A percentile compares a stretch with the other conserved stretches of the same genome.
Conservation (phyloP, 2,329 filamentous ascomycete genomes). For the Monascus ruber region DNA sequence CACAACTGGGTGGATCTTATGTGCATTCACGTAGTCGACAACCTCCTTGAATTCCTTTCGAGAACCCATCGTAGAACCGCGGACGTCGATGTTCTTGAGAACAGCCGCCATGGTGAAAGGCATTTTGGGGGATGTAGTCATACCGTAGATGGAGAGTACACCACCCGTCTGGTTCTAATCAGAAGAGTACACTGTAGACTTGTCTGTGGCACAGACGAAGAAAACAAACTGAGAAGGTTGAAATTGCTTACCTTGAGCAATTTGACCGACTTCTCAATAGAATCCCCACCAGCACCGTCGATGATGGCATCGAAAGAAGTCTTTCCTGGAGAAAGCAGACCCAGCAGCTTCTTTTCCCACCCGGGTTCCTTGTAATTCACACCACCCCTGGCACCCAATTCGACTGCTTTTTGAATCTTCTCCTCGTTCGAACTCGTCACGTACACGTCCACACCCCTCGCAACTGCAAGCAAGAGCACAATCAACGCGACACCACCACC, state of each 20-base stretch:
- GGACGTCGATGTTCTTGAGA: constrained; percentile 76
- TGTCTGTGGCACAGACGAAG: no score
- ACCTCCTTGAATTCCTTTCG: constrained; percentile 83
- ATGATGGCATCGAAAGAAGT: constrained; percentile 70
- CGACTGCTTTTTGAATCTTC: constrained; percentile 61
- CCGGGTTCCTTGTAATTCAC: constrained; percentile 65
- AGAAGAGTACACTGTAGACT: constrained; percentile 1
- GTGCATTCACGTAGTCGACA: constrained; percentile 65
- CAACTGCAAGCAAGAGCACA: constrained; percentile 67
- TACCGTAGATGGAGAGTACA: constrained; percentile 77
- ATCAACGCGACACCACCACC: constrained; percentile 84
- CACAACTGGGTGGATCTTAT: constrained; percentile 65
- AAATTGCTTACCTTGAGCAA: constrained; percentile 51
- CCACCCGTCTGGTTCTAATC: constrained; percentile 50
- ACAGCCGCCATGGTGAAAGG: constrained; percentile 75
- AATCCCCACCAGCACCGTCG: constrained; percentile 80
- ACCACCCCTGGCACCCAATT: constrained; percentile 69
- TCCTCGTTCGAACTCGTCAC: constrained; percentile 64
- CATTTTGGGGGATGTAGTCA: constrained; percentile 80
- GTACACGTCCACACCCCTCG: constrained; percentile 63
- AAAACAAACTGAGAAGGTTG: no score
- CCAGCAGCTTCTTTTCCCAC: constrained; percentile 68
- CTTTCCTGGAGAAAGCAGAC: constrained; percentile 48
- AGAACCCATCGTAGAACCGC: constrained; percentile 84
- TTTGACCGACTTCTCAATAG: constrained; percentile 56